Conservation (phyloP, 169 alveolate genomes). For the Plasmodium relictum region DNA sequence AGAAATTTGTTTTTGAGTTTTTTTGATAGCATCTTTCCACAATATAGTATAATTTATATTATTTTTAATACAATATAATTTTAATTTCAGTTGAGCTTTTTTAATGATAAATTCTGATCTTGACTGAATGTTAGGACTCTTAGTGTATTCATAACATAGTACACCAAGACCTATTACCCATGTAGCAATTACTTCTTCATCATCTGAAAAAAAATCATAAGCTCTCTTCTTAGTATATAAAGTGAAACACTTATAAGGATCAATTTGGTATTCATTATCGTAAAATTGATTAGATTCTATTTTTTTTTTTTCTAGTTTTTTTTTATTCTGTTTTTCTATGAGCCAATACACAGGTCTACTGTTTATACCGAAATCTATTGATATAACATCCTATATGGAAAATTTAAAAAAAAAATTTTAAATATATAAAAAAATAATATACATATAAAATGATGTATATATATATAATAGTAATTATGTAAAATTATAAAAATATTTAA, state of each 20-base stretch:
- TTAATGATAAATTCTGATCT: slow-evolving; percentile 61
- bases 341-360: slow-evolving; percentile 78
- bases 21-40: slow-evolving; percentile 62
- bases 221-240: slow-evolving; percentile 45
- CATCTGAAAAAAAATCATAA: slow-evolving; percentile 66
- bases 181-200: slow-evolving; percentile 38
- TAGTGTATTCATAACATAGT: slow-evolving; percentile 35
- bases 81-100: slow-evolving; percentile 48
- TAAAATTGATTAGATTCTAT: slow-evolving; percentile 24
- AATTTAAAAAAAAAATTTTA: not conserved
- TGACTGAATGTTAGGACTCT: slow-evolving; percentile 53
- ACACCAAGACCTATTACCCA: slow-evolving; percentile 71
- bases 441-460: slow-evolving; percentile 1
- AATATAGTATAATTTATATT: slow-evolving; percentile 44
- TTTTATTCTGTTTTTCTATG: slow-evolving; percentile 54
- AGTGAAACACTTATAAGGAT: slow-evolving; percentile 62
- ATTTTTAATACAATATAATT: slow-evolving; percentile 39
- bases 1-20: slow-evolving; percentile 28
- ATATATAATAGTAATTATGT: not conserved
- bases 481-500: not conserved
- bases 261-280: slow-evolving; percentile 13
- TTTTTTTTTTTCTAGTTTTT: slow-evolving; percentile 39
- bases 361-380: slow-evolving; percentile 47
- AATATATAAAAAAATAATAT: not conserved
- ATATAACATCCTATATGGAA: slow-evolving; percentile 36